phyloP scores from a whole-genome alignment of 495 filamentous ascomycete genomes.

The Neurospora sp. region DNA sequence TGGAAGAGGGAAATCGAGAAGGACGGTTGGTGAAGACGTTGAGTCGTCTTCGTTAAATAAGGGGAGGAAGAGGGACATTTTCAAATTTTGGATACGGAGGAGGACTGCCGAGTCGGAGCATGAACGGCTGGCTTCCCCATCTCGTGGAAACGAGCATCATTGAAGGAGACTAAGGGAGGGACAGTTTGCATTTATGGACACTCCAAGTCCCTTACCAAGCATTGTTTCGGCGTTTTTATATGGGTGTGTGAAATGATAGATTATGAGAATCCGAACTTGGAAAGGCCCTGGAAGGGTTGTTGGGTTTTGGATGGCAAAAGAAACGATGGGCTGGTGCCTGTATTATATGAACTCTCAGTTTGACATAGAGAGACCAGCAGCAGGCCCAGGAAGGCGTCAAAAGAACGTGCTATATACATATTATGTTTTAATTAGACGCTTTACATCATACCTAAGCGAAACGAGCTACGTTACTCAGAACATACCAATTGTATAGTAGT shows the following conservation, averaged over 20 bases:
- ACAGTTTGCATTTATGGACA: not conserved
- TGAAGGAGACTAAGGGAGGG: not conserved
- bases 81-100: not conserved
- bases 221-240: not conserved
- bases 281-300: not conserved
- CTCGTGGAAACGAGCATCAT: not conserved
- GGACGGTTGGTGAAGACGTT: not conserved
- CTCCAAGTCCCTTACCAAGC: not conserved
- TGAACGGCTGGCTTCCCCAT: not conserved
- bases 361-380: not conserved
- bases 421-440: not conserved
- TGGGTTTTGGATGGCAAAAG: not conserved
- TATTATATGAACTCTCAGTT: not conserved
- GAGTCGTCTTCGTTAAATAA: not conserved
- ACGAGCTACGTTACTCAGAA: not conserved
- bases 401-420: not conserved
- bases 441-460: not conserved
- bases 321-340: not conserved
- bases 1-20: not conserved
- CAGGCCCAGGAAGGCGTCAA: not conserved
- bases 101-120: not conserved
- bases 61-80: not conserved
- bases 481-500: not conserved
- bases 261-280: not conserved
- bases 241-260: not conserved